phyloP scores from a whole-genome alignment of 106 monocot species.

The Dioscorea alata region DNA sequence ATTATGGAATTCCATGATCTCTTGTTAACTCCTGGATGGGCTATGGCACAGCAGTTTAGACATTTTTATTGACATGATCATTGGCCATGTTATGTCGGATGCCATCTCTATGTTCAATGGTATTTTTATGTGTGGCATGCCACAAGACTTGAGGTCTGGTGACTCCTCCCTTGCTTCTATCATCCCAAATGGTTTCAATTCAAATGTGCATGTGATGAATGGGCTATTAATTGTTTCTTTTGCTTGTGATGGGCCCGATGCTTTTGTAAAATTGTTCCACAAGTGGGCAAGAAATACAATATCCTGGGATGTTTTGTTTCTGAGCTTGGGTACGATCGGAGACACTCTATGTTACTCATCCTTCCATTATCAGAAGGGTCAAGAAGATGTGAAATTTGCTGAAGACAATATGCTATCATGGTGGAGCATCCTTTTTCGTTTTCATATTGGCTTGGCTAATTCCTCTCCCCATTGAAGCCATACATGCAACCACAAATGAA shows the following conservation, averaged over 20 bases:
- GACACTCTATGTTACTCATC: constrained; percentile 10
- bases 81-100: constrained; percentile 31
- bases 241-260: constrained; percentile 23
- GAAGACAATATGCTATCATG: too few relatives aligned
- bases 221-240: constrained; percentile 43
- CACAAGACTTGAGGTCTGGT: constrained; percentile 17
- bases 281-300: constrained; percentile 23
- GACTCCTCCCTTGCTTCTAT: constrained; percentile 51
- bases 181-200: constrained; percentile 34
- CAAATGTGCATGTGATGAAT: constrained; percentile 37
- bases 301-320: constrained; percentile 69
- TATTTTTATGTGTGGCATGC: constrained; percentile 26
- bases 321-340: constrained; percentile 25
- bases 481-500: too few relatives aligned
- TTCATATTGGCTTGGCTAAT: too few relatives aligned
- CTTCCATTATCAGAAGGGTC: constrained; percentile 26
- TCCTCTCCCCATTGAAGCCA: too few relatives aligned
- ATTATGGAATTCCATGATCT: constrained; percentile 54
- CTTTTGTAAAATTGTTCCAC: constrained; percentile 31
- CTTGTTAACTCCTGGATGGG: constrained; percentile 39
- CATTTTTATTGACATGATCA: constrained; percentile 34
- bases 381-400: constrained; percentile 29
- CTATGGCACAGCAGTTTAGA: constrained; percentile 15
- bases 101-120: constrained; percentile 33
- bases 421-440: too few relatives aligned